Conservation (phyloP, 73 alveolate species). For the Durusdinium trenchii region DNA sequence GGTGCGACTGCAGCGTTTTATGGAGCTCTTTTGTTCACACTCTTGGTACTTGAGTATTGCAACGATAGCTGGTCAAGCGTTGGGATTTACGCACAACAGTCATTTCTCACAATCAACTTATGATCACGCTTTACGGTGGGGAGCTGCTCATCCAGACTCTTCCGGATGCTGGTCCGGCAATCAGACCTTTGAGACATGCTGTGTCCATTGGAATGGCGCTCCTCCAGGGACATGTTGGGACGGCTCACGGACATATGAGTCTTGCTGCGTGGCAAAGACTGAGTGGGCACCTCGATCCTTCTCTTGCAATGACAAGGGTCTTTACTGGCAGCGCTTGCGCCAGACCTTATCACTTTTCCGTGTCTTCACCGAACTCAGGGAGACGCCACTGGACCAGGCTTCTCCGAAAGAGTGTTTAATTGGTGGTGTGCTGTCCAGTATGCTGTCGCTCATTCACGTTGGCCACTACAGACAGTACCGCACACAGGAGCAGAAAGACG, state of each 20-base stretch:
- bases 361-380: conserved; percentile 22
- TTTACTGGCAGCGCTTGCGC: conserved; percentile 41
- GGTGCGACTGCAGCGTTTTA: too few species aligned
- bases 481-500: conserved; percentile 30
- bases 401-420: conserved; percentile 26
- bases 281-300: conserved; percentile 66
- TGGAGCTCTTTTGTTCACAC: conserved; percentile 10
- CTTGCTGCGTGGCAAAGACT: conserved; percentile 25
- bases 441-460: neutral
- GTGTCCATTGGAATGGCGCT: conserved; percentile 17
- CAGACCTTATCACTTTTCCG: conserved; percentile 29
- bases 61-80: neutral
- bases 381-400: conserved; percentile 33
- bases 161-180: conserved; percentile 11
- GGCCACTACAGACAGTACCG: neutral
- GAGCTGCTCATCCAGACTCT: conserved; percentile 48
- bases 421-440: conserved; percentile 52
- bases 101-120: too few species aligned
- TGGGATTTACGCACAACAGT: too few species aligned
- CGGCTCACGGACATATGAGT: neutral
- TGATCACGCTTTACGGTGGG: conserved; percentile 27
- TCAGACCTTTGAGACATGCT: conserved; percentile 54
- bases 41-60: neutral
- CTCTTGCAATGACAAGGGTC: conserved; percentile 34
- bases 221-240: neutral